A percentile compares a stretch with the other conserved stretches of the same genome.
These are phyloP conservation scores for Wickerhamiella vanderwaltii DNA, from an alignment of 805 yeast species.

Conservation along the genomic window DNA sequence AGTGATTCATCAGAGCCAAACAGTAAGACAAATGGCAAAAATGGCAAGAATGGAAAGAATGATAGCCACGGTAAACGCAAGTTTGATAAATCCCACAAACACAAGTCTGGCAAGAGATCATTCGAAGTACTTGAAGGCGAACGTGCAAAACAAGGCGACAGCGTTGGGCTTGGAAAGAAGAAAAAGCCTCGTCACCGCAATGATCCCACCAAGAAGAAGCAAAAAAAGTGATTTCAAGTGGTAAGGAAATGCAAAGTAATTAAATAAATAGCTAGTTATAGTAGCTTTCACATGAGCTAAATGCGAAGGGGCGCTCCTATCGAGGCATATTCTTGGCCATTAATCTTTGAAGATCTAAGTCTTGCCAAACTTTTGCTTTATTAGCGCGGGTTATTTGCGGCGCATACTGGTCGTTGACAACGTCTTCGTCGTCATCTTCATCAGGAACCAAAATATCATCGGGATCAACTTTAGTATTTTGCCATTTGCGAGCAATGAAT, in stretches of 20 bases:
- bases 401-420: slow-evolving; percentile 19
- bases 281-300: too few species aligned
- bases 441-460: slow-evolving; percentile 22
- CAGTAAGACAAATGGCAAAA: neutral
- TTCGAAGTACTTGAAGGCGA: slow-evolving; percentile 23
- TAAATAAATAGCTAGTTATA: too few species aligned
- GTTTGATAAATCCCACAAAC: neutral
- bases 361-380: slow-evolving; percentile 17
- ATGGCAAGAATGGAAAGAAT: neutral
- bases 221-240: slow-evolving; percentile 6
- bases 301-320: too few species aligned
- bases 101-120: neutral
- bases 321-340: slow-evolving; percentile 1
- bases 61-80: neutral
- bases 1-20: neutral
- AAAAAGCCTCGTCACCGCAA: slow-evolving; percentile 17
- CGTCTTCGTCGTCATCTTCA: slow-evolving; percentile 19
- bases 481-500: slow-evolving; percentile 25
- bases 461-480: slow-evolving; percentile 22
- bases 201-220: slow-evolving; percentile 9
- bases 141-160: slow-evolving; percentile 23
- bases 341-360: slow-evolving; percentile 12
- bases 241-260: too few species aligned
- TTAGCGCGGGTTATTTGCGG: slow-evolving; percentile 8
- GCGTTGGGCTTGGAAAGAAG: slow-evolving; percentile 15